Evolutionary conservation across 2,329 filamentous ascomycete genomes (phyloP).

Genomic region (Fusarium falciforme): DNA sequence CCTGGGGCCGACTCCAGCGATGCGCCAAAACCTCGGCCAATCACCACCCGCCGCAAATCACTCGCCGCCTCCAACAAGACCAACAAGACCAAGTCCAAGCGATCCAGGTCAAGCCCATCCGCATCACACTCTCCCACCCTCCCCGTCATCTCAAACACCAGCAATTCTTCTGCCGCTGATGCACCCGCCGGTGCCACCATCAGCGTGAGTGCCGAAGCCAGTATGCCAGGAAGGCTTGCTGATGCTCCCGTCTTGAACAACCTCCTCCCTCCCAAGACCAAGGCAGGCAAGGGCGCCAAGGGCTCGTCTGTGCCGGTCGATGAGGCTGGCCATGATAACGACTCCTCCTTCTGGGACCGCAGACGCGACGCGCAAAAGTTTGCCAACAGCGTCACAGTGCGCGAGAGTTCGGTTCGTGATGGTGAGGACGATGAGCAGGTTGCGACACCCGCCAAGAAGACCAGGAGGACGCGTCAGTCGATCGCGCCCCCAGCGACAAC

Average conservation of each 20-base stretch:
- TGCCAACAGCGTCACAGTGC: conserved; percentile 51
- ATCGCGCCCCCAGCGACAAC: conserved; percentile 49
- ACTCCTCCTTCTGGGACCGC: conserved; percentile 49
- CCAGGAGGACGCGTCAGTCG: conserved; percentile 52
- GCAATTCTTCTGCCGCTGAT: conserved; percentile 26
- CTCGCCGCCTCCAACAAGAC: conserved; percentile 39
- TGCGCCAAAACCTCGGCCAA: conserved; percentile 54
- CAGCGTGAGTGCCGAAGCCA: conserved; percentile 46
- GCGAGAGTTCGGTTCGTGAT: conserved; percentile 55
- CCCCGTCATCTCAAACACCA: conserved; percentile 28
- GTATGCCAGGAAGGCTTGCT: conserved; percentile 55
- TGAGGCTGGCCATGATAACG: conserved; percentile 47
- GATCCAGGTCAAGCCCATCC: conserved; percentile 51
- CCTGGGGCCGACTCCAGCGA: conserved; percentile 47
- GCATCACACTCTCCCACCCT: conserved; percentile 47
- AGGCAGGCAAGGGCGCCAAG: conserved; percentile 46
- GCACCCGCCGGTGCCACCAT: conserved; percentile 41
- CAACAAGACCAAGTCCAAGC: conserved; percentile 46
- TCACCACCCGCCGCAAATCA: conserved; percentile 54
- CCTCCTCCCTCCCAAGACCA: conserved; percentile 44
- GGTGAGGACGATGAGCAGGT: conserved; percentile 43
- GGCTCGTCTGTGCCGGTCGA: conserved; percentile 43
- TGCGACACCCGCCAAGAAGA: conserved; percentile 48
- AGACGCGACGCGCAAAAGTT: conserved; percentile 53
- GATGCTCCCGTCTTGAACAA: conserved; percentile 49